phyloP scores from a whole-genome alignment of 768 basidiomycete species.

The Mycena chlorophos region DNA sequence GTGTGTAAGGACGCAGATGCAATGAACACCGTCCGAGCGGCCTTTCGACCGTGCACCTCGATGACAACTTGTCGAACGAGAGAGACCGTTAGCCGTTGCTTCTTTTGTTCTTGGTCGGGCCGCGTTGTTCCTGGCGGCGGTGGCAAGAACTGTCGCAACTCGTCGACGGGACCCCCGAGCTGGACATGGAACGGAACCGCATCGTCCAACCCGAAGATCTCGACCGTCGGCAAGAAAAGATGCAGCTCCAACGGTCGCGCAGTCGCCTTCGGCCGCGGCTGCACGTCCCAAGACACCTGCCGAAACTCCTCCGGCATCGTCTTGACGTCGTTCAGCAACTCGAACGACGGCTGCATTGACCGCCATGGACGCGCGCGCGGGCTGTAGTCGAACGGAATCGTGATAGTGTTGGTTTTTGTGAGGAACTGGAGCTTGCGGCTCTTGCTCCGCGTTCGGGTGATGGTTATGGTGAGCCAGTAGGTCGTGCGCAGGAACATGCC shows the following conservation, averaged over 20 bases:
- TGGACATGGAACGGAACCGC: slow-evolving; percentile 19
- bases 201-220: slow-evolving; percentile 16
- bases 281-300: slow-evolving; percentile 47
- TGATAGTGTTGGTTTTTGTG: slow-evolving; percentile 44
- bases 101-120: neutral
- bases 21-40: neutral
- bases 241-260: slow-evolving; percentile 48
- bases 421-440: slow-evolving; percentile 44
- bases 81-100: neutral
- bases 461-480: slow-evolving; percentile 48
- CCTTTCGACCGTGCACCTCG: slow-evolving; percentile 4
- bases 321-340: slow-evolving; percentile 61
- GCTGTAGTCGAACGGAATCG: slow-evolving; percentile 49
- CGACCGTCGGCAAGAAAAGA: slow-evolving; percentile 15
- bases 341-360: slow-evolving; percentile 48
- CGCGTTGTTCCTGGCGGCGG: neutral
- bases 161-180: slow-evolving; percentile 9
- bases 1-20: slow-evolving; percentile 6
- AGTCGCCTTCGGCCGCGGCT: slow-evolving; percentile 34
- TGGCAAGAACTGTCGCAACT: slow-evolving; percentile 11
- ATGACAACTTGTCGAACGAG: slow-evolving; percentile 15
- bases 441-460: slow-evolving; percentile 40
- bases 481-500: slow-evolving; percentile 40
- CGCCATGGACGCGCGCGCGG: slow-evolving; percentile 57
- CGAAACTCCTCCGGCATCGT: slow-evolving; percentile 67